A percentile compares a stretch with the other conserved stretches of the same genome.
phyloP scores from a whole-genome alignment of 768 basidiomycete genomes.

The Mycena galopus region DNA sequence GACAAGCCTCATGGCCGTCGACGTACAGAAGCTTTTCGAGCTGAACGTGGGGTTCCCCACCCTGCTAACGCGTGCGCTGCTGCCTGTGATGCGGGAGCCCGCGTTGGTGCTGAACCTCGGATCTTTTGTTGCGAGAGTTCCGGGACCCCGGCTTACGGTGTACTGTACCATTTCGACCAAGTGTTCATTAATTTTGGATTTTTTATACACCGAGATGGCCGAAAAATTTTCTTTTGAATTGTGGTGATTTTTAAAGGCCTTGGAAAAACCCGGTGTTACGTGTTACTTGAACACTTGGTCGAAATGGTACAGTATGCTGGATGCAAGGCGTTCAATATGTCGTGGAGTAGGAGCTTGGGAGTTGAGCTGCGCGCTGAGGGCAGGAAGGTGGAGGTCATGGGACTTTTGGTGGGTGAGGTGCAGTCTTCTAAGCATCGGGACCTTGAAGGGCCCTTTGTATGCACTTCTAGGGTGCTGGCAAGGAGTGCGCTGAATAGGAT shows the following conservation, averaged over 20 bases:
- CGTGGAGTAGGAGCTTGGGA: background rate
- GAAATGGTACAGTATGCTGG: too few relatives aligned
- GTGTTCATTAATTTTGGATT: too few relatives aligned
- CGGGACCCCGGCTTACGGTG: background rate
- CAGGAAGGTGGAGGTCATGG: constrained; percentile 8
- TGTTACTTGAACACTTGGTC: too few relatives aligned
- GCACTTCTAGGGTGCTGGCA: background rate
- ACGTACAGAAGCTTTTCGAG: constrained; percentile 5
- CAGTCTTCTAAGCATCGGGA: background rate
- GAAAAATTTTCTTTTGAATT: too few relatives aligned
- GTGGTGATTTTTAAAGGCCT: too few relatives aligned
- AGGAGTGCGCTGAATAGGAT: background rate
- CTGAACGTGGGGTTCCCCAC: constrained; percentile 14
- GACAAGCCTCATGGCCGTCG: background rate
- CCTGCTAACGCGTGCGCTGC: background rate
- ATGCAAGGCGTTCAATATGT: background rate
- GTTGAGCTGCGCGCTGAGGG: constrained; percentile 2
- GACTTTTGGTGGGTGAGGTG: constrained; percentile 7
- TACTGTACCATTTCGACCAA: too few relatives aligned
- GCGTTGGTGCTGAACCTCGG: constrained; percentile 8
- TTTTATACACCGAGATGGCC: too few relatives aligned
- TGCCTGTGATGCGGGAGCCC: background rate
- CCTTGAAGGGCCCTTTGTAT: background rate
- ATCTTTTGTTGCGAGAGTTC: background rate
- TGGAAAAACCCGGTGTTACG: too few relatives aligned